Conservation (phyloP, 192 early-diverging fungal species). For the Backusella sp. region DNA sequence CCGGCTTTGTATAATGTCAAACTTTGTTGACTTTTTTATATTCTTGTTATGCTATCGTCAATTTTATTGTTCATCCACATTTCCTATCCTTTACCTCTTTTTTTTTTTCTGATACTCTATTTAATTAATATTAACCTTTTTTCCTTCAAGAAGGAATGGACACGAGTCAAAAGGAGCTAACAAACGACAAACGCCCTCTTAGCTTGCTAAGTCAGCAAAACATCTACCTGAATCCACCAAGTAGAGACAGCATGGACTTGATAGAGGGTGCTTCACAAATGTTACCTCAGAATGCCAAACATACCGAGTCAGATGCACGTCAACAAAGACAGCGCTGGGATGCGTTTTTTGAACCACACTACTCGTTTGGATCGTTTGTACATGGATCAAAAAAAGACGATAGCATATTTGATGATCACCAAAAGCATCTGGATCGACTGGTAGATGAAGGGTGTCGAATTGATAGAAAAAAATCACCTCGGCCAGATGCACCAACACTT, state of each 20-base stretch:
- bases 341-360: slow-evolving; percentile 10
- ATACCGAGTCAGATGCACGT: not conserved
- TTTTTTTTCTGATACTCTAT: not conserved
- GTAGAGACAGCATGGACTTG: slow-evolving; percentile 13
- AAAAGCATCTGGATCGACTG: not conserved
- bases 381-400: not conserved
- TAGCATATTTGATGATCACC: not conserved
- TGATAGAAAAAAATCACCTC: not conserved
- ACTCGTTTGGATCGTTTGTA: slow-evolving; percentile 11
- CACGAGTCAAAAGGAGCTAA: not conserved
- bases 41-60: not conserved
- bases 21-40: not conserved
- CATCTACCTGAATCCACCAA: not conserved
- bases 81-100: not conserved
- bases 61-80: not conserved
- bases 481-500: not conserved
- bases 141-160: not conserved
- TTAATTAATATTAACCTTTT: not conserved
- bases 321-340: slow-evolving; percentile 10
- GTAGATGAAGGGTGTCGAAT: slow-evolving; percentile 6
- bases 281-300: not conserved
- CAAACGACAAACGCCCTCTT: not conserved
- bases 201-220: slow-evolving; percentile 4
- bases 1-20: not conserved
- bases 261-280: slow-evolving; percentile 2